Evolutionary conservation across 768 basidiomycete genomes (phyloP), one percentile per base, ranked within the genome.

Genomic region (Postia placenta): DNA sequence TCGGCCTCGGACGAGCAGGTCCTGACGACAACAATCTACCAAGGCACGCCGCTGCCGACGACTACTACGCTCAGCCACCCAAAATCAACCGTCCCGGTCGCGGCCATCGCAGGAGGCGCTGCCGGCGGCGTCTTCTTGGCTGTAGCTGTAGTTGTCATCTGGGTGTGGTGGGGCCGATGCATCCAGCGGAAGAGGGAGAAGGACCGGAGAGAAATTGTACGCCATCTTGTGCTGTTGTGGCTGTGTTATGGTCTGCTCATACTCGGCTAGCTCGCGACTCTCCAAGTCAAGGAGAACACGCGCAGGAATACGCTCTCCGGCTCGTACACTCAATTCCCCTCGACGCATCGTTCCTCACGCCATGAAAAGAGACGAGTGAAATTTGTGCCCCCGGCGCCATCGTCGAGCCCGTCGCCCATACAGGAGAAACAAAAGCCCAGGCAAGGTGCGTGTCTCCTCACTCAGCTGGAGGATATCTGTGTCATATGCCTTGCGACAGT

Each of bases 71-170:
- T 14, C 23, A 40, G 9, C 26, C 35, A 37, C 1, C 43, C 19
- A 5, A 53, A 24, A 20, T 23, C 57, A 0, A 19, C 55, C 28
- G 53, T 79, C 5, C 79, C 79, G 6, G 59, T 80, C 9, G 72
- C 60, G 11, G 73, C 76, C 11, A 75, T 82, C 51, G 74, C 66
- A 5, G 78, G 78, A 5, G 79, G 79, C 7, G 64, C 70, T 0
- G 67, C 59, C 2, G 79, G 67, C 0, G 81, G 81, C 19, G 67
- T 71, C 25, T 45, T 70, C 6, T 64, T 82, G 11, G 78, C 76
- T 4, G 48, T 80, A 15, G 56, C 64, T 5, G 59, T 67, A 4
- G 70, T 72, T 6, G 50, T 72, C 35, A 65, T 64, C 19, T 81
- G 78, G 76, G 59, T 69, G 36, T 71, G 64, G 49, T 78, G 75